Evolutionary conservation across 306 rosid genomes (phyloP).

Genomic region (Ammopiptanthus mongolicus): DNA sequence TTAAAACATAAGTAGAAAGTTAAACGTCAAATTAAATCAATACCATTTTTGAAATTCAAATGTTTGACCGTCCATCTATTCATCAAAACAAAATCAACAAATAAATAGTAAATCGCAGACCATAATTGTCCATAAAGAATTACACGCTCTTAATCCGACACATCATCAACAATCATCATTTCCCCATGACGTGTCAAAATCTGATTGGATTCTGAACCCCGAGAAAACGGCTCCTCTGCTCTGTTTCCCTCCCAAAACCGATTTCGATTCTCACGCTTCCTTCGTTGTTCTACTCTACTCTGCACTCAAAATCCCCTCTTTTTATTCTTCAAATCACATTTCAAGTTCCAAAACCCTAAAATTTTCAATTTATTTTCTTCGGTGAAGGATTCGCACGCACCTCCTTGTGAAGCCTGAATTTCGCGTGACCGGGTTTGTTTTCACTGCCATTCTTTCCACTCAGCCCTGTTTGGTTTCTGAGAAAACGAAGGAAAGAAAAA

Average conservation of each 20-base stretch:
- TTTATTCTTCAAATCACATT: not conserved
- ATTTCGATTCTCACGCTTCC: slow-evolving; percentile 3
- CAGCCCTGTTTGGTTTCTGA: slow-evolving; percentile 10
- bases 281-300: not conserved
- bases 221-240: slow-evolving; percentile 33
- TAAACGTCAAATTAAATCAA: not conserved
- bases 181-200: slow-evolving; percentile 18
- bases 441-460: not conserved
- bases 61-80: not conserved
- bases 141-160: not conserved
- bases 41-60: not conserved
- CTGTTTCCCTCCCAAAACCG: slow-evolving; percentile 22
- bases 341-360: not conserved
- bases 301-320: not conserved
- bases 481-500: not conserved
- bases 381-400: not conserved
- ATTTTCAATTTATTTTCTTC: not conserved
- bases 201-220: not conserved
- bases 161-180: not conserved
- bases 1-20: not conserved
- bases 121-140: not conserved
- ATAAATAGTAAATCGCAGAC: not conserved
- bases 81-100: not conserved
- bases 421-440: slow-evolving; percentile 14
- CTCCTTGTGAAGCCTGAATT: not conserved